Percentiles rank a stretch among this genome's conserved stretches.
These are phyloP conservation scores for Aristolochia contorta DNA, from an alignment of 164 flowering plant genomes.

Conservation along the genomic window DNA sequence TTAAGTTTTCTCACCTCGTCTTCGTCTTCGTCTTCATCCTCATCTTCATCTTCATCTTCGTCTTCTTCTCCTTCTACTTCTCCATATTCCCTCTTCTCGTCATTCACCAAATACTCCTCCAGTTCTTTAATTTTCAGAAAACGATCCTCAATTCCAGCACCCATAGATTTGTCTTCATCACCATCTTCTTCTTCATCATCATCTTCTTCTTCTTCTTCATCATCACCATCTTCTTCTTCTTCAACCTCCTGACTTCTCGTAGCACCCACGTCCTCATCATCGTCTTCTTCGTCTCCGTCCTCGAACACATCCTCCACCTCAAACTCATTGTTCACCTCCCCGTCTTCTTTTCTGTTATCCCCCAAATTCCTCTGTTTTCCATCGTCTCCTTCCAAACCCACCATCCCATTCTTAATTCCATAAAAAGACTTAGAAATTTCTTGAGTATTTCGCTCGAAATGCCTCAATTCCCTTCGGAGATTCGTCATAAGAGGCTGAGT, in stretches of 20 bases:
- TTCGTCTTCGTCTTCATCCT: slow-evolving; percentile 24
- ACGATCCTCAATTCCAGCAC: slow-evolving; percentile 44
- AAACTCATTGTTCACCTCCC: background rate
- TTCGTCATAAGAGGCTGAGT: slow-evolving; percentile 39
- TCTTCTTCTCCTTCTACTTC: slow-evolving; percentile 15
- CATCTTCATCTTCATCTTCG: slow-evolving; percentile 27
- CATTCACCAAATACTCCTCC: slow-evolving; percentile 61
- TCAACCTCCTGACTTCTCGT: slow-evolving; percentile 17
- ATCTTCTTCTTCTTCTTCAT: slow-evolving; percentile 26
- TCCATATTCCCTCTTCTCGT: slow-evolving; percentile 63
- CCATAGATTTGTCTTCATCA: slow-evolving; percentile 15
- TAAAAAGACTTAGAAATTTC: slow-evolving; percentile 27
- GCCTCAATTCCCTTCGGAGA: slow-evolving; percentile 39
- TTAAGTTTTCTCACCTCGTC: slow-evolving; percentile 26
- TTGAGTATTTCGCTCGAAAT: slow-evolving; percentile 46
- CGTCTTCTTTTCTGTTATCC: slow-evolving; percentile 2
- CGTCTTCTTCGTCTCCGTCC: slow-evolving; percentile 17
- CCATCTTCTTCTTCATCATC: slow-evolving; percentile 24
- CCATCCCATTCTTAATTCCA: background rate
- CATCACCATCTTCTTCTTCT: slow-evolving; percentile 24
- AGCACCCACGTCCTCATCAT: slow-evolving; percentile 15
- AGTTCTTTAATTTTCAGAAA: slow-evolving; percentile 71
- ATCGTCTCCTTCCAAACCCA: background rate
- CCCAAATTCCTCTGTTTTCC: slow-evolving; percentile 7
- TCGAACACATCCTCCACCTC: slow-evolving; percentile 3